phyloP scores from a whole-genome alignment of 1,284 basidiomycete species.

The Sporisorium exsertum region DNA sequence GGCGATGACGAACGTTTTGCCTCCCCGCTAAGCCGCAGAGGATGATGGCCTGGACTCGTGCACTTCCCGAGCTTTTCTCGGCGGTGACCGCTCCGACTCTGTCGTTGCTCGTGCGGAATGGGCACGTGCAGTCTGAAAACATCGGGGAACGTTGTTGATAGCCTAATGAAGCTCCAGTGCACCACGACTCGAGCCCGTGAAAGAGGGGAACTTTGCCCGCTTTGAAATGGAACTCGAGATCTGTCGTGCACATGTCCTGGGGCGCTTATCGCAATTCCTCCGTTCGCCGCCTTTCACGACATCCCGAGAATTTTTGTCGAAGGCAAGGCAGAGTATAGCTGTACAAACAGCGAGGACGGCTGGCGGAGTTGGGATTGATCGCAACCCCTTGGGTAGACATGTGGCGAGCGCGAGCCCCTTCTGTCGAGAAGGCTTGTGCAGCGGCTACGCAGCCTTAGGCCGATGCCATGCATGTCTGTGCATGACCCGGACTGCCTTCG shows the following conservation, averaged over 20 bases:
- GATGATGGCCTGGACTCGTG: neutral
- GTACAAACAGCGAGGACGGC: neutral
- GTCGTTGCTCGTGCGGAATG: neutral
- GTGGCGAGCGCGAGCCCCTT: neutral
- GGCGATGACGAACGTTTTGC: conserved; percentile 8
- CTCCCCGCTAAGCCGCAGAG: conserved; percentile 12
- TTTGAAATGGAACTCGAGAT: neutral
- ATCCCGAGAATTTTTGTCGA: neutral
- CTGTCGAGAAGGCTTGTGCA: neutral
- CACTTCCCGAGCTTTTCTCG: neutral
- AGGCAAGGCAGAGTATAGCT: neutral
- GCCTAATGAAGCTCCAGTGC: neutral
- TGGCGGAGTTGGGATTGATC: neutral
- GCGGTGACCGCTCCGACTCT: neutral
- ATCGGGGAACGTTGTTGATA: neutral
- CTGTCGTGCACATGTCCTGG: neutral
- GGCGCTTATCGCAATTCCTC: neutral
- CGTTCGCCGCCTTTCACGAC: neutral
- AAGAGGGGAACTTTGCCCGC: no score
- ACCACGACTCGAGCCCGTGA: no score
- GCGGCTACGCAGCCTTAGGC: neutral
- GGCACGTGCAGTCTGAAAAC: neutral
- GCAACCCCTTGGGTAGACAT: neutral
- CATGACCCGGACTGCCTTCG: no score
- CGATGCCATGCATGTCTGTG: neutral